Percentiles rank a stretch among this genome's conserved stretches.
These are phyloP conservation scores for Vaccinium vitisidaea DNA, from an alignment of 148 eudicot genomes.

Conservation along the genomic window DNA sequence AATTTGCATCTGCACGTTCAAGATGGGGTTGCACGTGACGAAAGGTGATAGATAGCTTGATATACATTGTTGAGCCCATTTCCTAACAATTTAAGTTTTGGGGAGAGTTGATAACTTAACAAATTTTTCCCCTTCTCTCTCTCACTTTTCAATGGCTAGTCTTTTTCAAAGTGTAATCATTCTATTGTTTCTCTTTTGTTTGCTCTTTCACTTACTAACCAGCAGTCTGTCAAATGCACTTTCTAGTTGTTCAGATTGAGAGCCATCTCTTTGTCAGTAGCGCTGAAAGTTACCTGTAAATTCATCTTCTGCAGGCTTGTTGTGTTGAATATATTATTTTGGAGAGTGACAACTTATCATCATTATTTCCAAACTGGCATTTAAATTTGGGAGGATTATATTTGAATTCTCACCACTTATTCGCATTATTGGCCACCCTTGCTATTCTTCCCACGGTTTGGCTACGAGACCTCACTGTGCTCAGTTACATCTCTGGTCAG, in stretches of 20 bases:
- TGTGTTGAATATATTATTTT: constrained; percentile 83
- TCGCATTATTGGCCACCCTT: constrained; percentile 61
- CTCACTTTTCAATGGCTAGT: background rate
- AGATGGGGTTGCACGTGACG: too few species aligned
- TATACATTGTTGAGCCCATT: too few species aligned
- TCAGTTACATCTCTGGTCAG: constrained; percentile 88
- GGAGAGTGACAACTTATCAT: constrained; percentile 89
- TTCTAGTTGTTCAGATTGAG: background rate
- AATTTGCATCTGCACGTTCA: too few species aligned
- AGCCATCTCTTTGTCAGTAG: background rate
- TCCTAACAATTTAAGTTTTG: too few species aligned
- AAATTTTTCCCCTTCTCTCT: background rate
- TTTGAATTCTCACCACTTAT: constrained; percentile 57
- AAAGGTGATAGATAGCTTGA: too few species aligned
- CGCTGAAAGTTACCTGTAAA: background rate
- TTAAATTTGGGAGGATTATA: constrained; percentile 43
- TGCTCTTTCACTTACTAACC: background rate
- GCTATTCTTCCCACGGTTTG: constrained; percentile 91
- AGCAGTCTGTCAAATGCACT: background rate
- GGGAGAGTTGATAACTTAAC: background rate
- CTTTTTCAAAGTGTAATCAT: background rate
- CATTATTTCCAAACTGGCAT: constrained; percentile 78
- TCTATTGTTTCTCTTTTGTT: background rate
- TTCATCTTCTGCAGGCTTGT: constrained; percentile 55
- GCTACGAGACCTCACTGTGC: constrained; percentile 76